A percentile compares a stretch with the other conserved stretches of the same genome.
These are phyloP conservation scores for Calonectria pteridis DNA, from an alignment of 2,329 filamentous ascomycete species.

Conservation along the genomic window DNA sequence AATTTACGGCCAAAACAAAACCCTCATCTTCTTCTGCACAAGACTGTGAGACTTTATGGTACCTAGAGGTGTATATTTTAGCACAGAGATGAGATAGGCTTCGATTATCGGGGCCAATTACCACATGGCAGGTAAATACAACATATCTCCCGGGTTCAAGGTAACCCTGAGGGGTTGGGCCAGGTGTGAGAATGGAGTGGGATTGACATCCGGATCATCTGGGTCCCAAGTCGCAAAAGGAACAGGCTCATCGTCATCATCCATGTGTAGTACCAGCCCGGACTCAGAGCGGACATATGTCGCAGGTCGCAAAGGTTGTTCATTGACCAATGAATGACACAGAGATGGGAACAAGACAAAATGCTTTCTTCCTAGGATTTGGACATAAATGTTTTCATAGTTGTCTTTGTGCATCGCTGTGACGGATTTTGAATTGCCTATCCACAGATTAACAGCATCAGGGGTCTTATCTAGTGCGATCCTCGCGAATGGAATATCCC, in stretches of 20 bases:
- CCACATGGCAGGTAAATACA: constrained; percentile 87
- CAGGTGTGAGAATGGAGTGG: constrained; percentile 70
- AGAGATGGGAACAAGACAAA: constrained; percentile 81
- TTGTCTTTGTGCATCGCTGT: constrained; percentile 86
- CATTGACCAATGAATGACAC: constrained; percentile 77
- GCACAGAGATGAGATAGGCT: background rate
- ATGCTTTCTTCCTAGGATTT: constrained; percentile 78
- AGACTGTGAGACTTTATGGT: constrained; percentile 84
- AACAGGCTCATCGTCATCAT: constrained; percentile 55
- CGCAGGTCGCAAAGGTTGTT: constrained; percentile 67
- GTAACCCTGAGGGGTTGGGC: constrained; percentile 75
- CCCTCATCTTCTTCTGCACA: constrained; percentile 76
- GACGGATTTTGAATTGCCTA: constrained; percentile 77
- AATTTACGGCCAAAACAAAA: constrained; percentile 84
- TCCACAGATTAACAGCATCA: constrained; percentile 87
- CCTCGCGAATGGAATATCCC: constrained; percentile 77
- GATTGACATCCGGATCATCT: constrained; percentile 62
- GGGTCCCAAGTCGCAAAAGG: constrained; percentile 84
- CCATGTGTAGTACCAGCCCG: constrained; percentile 49
- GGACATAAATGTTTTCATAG: constrained; percentile 88
- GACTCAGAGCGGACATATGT: constrained; percentile 64
- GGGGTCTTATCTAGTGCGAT: constrained; percentile 75
- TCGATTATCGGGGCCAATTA: constrained; percentile 51
- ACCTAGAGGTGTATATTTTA: constrained; percentile 57
- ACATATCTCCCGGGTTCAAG: constrained; percentile 79